These are phyloP conservation scores for Arthrobotrys megalospora DNA, from an alignment of 2,329 filamentous ascomycete genomes.

Conservation along the genomic window DNA sequence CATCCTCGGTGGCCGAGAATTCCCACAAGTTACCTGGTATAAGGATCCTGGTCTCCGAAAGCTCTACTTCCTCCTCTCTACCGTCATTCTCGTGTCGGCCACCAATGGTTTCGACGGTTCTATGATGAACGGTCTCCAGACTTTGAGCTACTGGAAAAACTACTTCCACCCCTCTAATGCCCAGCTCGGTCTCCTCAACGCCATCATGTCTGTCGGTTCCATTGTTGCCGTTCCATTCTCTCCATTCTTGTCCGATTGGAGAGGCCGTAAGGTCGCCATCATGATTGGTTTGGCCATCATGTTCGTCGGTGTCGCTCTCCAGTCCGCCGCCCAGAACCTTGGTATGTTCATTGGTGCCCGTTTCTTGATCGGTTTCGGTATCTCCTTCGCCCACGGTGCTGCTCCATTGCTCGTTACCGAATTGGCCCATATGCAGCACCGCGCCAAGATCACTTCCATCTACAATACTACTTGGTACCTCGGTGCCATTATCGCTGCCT, in stretches of 20 bases:
- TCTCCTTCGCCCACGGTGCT: constrained; percentile 68
- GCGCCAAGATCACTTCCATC: constrained; percentile 70
- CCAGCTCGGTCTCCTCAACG: constrained; percentile 69
- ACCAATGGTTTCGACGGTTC: constrained; percentile 69
- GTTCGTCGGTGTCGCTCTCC: constrained; percentile 69
- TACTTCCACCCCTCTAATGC: constrained; percentile 63
- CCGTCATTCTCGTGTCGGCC: constrained; percentile 66
- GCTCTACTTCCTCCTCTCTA: constrained; percentile 66
- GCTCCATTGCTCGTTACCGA: constrained; percentile 69
- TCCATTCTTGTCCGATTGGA: constrained; percentile 70
- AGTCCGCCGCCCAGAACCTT: constrained; percentile 67
- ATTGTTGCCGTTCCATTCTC: constrained; percentile 70
- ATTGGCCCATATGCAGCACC: constrained; percentile 71
- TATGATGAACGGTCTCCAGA: constrained; percentile 70
- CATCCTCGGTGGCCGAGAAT: constrained; percentile 63
- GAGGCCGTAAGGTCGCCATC: constrained; percentile 70
- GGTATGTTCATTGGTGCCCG: constrained; percentile 69
- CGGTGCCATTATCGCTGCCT: constrained; percentile 70
- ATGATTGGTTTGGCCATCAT: constrained; percentile 70
- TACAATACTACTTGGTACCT: constrained; percentile 70
- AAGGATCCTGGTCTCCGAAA: constrained; percentile 65
- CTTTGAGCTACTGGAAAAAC: constrained; percentile 69
- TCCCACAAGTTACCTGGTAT: constrained; percentile 65
- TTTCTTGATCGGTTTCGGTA: constrained; percentile 67
- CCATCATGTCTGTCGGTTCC: constrained; percentile 71